phyloP scores from a whole-genome alignment of 192 early-diverging fungal genomes.

The Backusella tuberculispora region DNA sequence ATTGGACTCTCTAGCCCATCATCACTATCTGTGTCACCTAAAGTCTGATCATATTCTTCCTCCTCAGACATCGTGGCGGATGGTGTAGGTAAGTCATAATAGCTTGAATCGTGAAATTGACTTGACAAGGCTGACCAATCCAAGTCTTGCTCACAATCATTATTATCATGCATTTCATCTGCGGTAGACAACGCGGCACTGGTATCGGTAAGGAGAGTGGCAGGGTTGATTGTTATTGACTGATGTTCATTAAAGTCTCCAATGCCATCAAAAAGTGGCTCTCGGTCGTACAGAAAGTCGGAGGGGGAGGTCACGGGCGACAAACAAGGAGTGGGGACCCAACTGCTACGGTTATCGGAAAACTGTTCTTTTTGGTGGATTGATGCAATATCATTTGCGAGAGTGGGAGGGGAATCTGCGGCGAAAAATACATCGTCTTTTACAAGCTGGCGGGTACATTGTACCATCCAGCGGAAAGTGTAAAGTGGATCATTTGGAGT shows the following conservation, averaged over 20 bases:
- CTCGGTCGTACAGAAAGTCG: slow-evolving; percentile 25
- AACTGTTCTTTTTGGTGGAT: background rate
- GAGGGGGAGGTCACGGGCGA: slow-evolving; percentile 31
- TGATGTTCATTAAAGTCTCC: slow-evolving; percentile 16
- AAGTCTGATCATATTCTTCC: background rate
- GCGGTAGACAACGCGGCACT: background rate
- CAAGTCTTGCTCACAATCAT: background rate
- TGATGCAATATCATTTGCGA: background rate
- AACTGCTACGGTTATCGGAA: slow-evolving; percentile 13
- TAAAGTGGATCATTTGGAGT: background rate
- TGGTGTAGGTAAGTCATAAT: slow-evolving; percentile 12
- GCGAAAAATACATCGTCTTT: slow-evolving; percentile 27
- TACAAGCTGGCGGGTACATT: slow-evolving; percentile 13
- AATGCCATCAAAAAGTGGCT: slow-evolving; percentile 33
- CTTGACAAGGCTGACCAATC: slow-evolving; percentile 21
- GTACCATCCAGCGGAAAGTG: slow-evolving; percentile 12
- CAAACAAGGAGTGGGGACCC: slow-evolving; percentile 22
- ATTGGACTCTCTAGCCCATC: background rate
- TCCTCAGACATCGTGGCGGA: slow-evolving; percentile 1
- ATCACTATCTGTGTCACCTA: background rate
- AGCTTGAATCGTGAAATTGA: background rate
- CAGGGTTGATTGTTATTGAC: background rate
- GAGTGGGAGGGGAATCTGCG: background rate
- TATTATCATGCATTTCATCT: slow-evolving; percentile 4
- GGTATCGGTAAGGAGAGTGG: slow-evolving; percentile 4